Evolutionary conservation across 805 yeast species (phyloP).

Genomic region (Wickerhamiella vanderwaltii): DNA sequence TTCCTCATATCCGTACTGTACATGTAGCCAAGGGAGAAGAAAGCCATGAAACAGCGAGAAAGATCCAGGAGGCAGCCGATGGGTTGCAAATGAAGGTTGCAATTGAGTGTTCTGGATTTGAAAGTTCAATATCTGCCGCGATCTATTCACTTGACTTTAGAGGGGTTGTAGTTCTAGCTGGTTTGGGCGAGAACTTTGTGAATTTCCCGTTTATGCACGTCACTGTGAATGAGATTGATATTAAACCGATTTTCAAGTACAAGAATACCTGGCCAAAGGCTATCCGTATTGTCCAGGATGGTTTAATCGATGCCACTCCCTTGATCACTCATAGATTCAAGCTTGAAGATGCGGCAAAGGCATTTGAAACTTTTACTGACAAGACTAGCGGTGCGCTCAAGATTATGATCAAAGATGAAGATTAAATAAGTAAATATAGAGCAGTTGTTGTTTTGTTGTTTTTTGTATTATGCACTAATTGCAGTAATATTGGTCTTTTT

Average conservation of each 20-base stretch:
- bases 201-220: slow-evolving; percentile 44
- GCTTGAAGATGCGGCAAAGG: slow-evolving; percentile 37
- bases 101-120: slow-evolving; percentile 46
- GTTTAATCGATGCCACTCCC: slow-evolving; percentile 35
- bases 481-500: too few relatives aligned
- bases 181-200: slow-evolving; percentile 39
- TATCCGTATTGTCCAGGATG: slow-evolving; percentile 36
- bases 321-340: slow-evolving; percentile 40
- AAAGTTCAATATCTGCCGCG: slow-evolving; percentile 36
- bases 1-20: slow-evolving; percentile 38
- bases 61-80: slow-evolving; percentile 28
- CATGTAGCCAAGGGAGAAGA: slow-evolving; percentile 34
- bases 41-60: slow-evolving; percentile 26
- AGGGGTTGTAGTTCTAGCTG: slow-evolving; percentile 38
- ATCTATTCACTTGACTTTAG: slow-evolving; percentile 37
- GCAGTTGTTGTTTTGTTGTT: too few relatives aligned
- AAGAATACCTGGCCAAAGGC: slow-evolving; percentile 48
- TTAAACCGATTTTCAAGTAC: slow-evolving; percentile 42
- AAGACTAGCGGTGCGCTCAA: slow-evolving; percentile 37
- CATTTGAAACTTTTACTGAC: slow-evolving; percentile 33
- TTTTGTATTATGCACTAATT: too few relatives aligned
- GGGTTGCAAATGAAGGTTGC: slow-evolving; percentile 35
- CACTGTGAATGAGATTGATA: slow-evolving; percentile 40
- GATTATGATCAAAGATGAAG: slow-evolving; percentile 34
- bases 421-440: too few relatives aligned